A percentile compares a stretch with the other conserved stretches of the same genome.
phyloP scores from a whole-genome alignment of 2,329 filamentous ascomycete genomes.

The Ceratocystis eucalypticola region DNA sequence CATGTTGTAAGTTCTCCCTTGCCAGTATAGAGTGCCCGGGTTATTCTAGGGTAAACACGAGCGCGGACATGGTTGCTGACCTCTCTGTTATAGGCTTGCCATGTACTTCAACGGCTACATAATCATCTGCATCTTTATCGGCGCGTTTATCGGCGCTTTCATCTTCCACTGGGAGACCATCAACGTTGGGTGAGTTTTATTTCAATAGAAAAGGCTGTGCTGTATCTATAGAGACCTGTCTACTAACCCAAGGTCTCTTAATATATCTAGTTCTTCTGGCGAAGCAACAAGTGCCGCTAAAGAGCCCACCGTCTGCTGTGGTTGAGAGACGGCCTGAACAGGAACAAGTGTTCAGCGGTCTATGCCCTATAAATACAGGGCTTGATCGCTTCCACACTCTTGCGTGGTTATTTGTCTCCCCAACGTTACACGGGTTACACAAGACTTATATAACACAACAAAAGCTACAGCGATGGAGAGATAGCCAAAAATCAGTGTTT shows the following conservation, averaged over 20 bases:
- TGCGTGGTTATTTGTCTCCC: background rate
- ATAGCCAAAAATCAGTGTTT: background rate
- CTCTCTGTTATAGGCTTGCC: conserved; percentile 28
- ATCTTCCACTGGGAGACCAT: conserved; percentile 57
- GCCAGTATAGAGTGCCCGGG: background rate
- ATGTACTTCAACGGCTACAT: conserved; percentile 60
- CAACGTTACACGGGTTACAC: background rate
- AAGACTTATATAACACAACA: background rate
- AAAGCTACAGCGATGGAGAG: background rate
- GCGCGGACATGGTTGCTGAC: background rate
- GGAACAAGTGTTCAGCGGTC: background rate
- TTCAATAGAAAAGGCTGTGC: no score
- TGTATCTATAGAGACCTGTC: background rate
- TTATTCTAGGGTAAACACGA: no score
- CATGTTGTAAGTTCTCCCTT: conserved; percentile 43
- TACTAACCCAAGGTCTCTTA: background rate
- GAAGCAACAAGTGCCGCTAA: conserved; percentile 26
- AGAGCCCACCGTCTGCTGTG: conserved; percentile 32
- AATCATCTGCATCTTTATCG: conserved; percentile 69
- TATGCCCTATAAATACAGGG: background rate
- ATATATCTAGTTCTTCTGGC: conserved; percentile 6
- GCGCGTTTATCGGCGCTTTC: conserved; percentile 58
- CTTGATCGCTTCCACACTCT: background rate
- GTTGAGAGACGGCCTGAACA: conserved; percentile 22
- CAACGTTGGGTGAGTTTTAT: conserved; percentile 24